phyloP scores from a whole-genome alignment of 139 green algal genomes.

The Auxenochlorella pyrenoidosa region DNA sequence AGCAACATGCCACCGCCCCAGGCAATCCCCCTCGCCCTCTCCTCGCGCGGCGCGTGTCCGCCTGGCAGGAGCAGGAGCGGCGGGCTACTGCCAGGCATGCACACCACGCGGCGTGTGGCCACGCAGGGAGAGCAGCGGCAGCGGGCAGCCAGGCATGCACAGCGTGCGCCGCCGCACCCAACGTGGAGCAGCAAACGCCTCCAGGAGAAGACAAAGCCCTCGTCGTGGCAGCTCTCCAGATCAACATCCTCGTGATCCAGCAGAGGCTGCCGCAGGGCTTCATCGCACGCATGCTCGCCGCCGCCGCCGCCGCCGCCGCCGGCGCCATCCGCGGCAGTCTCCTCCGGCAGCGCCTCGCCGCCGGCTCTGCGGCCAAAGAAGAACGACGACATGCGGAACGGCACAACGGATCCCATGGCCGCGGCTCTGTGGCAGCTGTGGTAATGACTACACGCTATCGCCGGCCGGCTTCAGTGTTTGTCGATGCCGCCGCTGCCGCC shows the following conservation, averaged over 20 bases:
- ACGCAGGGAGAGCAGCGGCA: no score
- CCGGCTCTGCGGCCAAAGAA: not conserved
- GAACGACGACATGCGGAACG: not conserved
- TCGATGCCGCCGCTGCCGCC: no score
- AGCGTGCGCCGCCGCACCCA: not conserved
- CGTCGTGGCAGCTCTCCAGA: conserved; percentile 13
- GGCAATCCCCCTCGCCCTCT: no score
- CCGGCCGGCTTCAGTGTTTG: no score
- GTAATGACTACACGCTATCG: no score
- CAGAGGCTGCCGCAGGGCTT: not conserved
- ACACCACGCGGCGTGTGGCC: no score
- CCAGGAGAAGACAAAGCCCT: conserved; percentile 26
- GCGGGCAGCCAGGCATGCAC: no score
- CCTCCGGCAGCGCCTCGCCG: not conserved
- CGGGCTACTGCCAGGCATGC: no score
- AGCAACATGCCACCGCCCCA: no score
- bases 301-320: not conserved
- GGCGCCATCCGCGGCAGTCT: not conserved
- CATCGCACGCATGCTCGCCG: not conserved
- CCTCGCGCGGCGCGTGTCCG: no score
- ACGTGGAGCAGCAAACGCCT: conserved; percentile 13
- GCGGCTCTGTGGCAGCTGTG: no score
- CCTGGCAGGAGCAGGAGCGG: no score
- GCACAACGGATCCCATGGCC: not conserved
- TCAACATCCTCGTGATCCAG: not conserved